Conservation (phyloP, 2,329 filamentous ascomycete species). For the Claviceps monticola region DNA sequence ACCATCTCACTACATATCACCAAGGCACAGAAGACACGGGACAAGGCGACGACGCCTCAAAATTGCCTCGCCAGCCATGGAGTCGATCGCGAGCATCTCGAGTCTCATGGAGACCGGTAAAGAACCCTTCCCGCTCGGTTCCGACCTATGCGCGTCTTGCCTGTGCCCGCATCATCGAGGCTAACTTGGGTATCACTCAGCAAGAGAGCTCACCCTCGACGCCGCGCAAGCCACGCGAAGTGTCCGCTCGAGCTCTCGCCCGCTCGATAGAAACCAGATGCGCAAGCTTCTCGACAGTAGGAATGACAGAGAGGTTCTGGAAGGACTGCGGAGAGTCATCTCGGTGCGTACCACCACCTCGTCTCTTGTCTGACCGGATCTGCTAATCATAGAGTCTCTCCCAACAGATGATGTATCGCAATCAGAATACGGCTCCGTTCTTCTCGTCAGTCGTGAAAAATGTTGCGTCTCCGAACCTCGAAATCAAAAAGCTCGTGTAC, state of each 20-base stretch:
- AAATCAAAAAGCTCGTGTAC: conserved; percentile 97
- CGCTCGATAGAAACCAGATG: conserved; percentile 67
- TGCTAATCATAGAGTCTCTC: neutral
- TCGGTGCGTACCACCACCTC: conserved; percentile 43
- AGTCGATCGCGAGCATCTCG: conserved; percentile 90
- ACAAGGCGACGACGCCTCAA: too few species aligned
- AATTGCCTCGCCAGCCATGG: conserved; percentile 44
- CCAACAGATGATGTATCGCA: conserved; percentile 80
- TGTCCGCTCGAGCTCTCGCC: conserved; percentile 45
- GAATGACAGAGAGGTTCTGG: conserved; percentile 82
- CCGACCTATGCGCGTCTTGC: too few species aligned
- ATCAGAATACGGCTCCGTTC: conserved; percentile 76
- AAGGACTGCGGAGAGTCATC: conserved; percentile 78
- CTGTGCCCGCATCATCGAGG: neutral
- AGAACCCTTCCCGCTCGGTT: conserved; percentile 12
- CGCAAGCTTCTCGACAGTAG: conserved; percentile 92
- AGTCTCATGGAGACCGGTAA: conserved; percentile 89
- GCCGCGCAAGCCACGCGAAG: conserved; percentile 77
- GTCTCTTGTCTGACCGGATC: neutral
- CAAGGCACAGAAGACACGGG: too few species aligned
- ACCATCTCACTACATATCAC: too few species aligned
- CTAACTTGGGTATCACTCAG: conserved; percentile 31
- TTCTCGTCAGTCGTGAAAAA: conserved; percentile 99
- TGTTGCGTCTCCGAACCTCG: conserved; percentile 81
- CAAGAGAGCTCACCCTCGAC: conserved; percentile 93